Base-by-base conservation (phyloP, 345 rosid genomes). In the Physaria fendleri region DNA sequence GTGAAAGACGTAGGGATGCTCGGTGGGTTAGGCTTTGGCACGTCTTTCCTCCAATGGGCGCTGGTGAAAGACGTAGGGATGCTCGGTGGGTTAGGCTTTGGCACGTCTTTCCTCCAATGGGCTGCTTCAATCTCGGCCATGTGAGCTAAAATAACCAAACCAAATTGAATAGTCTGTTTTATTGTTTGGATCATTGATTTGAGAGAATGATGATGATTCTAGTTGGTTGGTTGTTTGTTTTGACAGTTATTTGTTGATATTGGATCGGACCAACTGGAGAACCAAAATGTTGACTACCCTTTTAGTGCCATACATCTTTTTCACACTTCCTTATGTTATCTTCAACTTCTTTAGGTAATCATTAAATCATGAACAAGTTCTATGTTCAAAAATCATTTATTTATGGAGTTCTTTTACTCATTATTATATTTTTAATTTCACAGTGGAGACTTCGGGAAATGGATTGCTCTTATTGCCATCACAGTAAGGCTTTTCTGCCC, bases 191-290 rank as follows among this genome's bases (percentile, higher is more conserved):
- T 32, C 56, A 21, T 34, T 40, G 11, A n/a, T n/a, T n/a, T n/a
- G n/a, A n/a, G n/a, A n/a, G n/a, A n/a, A n/a, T 27, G 7, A 60
- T 61, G 40, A 39, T 38, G 43, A 45, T 52, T 32, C 29, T 42
- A 29, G 17, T 25, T 34, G 32, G 66, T 54, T 45, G 33, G 17
- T 25, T 34, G 32, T 72, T 54, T 45, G 33, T 8, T 61, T 48
- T 48, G 33, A 72, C 79, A 89, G 95, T 30, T 93, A 89, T 66
- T 63, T 93, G 53, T 71, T 89, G 90, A 75, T 93, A 57, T 54
- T 93, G 76, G 99, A 93, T 53, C 88, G 94, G 47, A 93, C 97
- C 17, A 92, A 88, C 57, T 92, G 96, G 98, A 92, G 75, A 74
- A 85, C 93, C 44, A 93, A 93, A 74, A 93, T 93, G 81, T 73